Conservation (phyloP, 202 grass and related monocot genomes). For the Zizania palustris region DNA sequence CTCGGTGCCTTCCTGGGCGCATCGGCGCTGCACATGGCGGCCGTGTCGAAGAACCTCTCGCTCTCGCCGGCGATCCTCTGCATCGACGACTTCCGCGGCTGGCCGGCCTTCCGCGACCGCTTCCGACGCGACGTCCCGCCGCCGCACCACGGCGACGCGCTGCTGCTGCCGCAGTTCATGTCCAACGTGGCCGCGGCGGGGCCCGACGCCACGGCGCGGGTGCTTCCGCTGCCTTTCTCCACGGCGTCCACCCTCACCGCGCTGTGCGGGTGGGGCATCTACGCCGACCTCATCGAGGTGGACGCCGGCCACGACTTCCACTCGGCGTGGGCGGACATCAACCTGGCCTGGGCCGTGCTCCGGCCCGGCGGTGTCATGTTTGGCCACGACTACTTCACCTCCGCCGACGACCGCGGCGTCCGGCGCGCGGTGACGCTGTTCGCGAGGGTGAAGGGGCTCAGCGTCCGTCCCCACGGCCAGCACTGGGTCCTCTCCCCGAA, state of each 20-base stretch:
- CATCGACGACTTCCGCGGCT: conserved; percentile 94
- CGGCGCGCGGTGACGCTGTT: conserved; percentile 88
- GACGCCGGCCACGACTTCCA: conserved; percentile 98
- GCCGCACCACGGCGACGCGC: conserved; percentile 57
- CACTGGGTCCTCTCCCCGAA: conserved; percentile 95
- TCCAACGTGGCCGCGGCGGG: conserved; percentile 60
- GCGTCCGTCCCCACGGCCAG: conserved; percentile 73
- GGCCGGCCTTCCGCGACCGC: conserved; percentile 73
- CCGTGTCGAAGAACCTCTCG: conserved; percentile 67
- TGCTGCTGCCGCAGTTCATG: conserved; percentile 98
- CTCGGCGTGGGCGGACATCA: conserved; percentile 98
- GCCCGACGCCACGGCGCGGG: not conserved
- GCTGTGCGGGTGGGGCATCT: conserved; percentile 87
- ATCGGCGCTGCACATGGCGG: conserved; percentile 68
- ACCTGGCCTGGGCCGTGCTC: conserved; percentile 86
- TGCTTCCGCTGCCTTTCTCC: conserved; percentile 92
- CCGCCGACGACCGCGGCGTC: conserved; percentile 83
- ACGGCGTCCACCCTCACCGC: conserved; percentile 73
- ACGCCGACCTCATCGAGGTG: conserved; percentile 96
- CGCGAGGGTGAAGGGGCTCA: conserved; percentile 68
- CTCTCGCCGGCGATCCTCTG: conserved; percentile 77
- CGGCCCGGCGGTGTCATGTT: conserved; percentile 93
- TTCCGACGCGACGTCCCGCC: conserved; percentile 74
- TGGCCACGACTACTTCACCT: conserved; percentile 94
- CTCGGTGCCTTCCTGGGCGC: conserved; percentile 69